phyloP scores from a whole-genome alignment of 2,329 filamentous ascomycete species.

The Fonsecaea pedrosoi region DNA sequence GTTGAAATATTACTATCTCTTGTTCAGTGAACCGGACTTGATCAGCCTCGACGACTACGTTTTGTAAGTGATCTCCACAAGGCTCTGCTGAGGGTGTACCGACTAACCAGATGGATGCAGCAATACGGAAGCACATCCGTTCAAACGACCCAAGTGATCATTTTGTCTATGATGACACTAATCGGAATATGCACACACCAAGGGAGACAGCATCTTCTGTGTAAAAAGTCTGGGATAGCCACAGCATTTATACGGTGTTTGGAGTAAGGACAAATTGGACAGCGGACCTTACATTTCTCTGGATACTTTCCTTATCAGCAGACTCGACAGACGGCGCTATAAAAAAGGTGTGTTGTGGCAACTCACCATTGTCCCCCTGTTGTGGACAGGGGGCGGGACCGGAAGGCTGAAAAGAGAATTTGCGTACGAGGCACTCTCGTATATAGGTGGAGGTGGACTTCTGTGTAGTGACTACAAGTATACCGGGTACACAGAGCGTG shows the following conservation, averaged over 20 bases:
- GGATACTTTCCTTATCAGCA: not conserved
- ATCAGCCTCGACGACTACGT: conserved; percentile 57
- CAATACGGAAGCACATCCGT: conserved; percentile 51
- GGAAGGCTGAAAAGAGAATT: not conserved
- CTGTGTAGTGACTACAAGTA: too few relatives aligned
- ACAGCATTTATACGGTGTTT: not conserved
- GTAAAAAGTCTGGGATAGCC: not conserved
- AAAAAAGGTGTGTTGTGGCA: not conserved
- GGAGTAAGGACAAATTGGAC: not conserved
- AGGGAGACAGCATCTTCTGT: not conserved
- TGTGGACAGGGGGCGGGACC: not conserved
- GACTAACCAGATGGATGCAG: conserved; percentile 39
- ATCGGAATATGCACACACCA: not conserved
- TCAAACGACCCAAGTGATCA: conserved; percentile 44
- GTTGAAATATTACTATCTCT: conserved; percentile 56
- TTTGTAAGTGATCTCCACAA: conserved; percentile 46
- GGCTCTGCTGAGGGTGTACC: conserved; percentile 3
- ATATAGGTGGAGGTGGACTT: not conserved
- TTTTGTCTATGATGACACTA: not conserved
- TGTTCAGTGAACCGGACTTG: conserved; percentile 53
- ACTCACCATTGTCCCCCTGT: not conserved
- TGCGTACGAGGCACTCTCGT: not conserved
- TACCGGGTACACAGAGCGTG: too few relatives aligned
- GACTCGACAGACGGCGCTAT: not conserved
- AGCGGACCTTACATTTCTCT: not conserved